Evolutionary conservation across 2,329 filamentous ascomycete species (phyloP).

Genomic region (Dactylellina haptotyla): DNA sequence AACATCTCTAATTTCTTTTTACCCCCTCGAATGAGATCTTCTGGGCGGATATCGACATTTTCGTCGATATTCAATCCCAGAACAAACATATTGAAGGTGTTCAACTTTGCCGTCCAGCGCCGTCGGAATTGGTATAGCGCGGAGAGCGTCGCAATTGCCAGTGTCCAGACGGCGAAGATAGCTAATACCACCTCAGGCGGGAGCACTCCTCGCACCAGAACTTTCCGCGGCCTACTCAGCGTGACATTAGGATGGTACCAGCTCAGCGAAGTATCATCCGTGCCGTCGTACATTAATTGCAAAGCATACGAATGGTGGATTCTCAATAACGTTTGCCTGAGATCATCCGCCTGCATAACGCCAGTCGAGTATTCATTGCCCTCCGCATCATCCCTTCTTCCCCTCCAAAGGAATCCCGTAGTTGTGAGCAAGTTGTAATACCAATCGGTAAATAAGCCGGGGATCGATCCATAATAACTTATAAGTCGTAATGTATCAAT

Average conservation of each 20-base stretch:
- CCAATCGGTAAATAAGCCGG: neutral
- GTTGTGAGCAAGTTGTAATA: neutral
- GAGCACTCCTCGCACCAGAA: conserved; percentile 3
- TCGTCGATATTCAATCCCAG: neutral
- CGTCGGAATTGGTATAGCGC: conserved; percentile 16
- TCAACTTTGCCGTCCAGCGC: conserved; percentile 19
- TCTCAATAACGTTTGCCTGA: neutral
- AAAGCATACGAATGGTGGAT: neutral
- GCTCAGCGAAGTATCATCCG: too few species aligned
- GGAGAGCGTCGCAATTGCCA: neutral
- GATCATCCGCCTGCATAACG: conserved; percentile 14
- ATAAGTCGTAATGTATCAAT: neutral
- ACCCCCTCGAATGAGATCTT: neutral
- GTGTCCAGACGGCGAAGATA: conserved; percentile 7
- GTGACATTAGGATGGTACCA: conserved; percentile 24
- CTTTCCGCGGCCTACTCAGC: neutral
- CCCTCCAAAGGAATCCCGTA: too few species aligned
- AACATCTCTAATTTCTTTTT: conserved; percentile 16
- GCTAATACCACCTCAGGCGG: conserved; percentile 7
- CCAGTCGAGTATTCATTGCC: neutral
- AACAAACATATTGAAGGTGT: conserved; percentile 19
- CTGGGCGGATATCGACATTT: neutral
- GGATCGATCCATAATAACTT: neutral
- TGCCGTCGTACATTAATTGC: conserved; percentile 27
- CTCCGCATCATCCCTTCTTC: too few species aligned